Base-by-base conservation (phyloP, 352 stramenopile genomes). In the Pythium sp. region DNA sequence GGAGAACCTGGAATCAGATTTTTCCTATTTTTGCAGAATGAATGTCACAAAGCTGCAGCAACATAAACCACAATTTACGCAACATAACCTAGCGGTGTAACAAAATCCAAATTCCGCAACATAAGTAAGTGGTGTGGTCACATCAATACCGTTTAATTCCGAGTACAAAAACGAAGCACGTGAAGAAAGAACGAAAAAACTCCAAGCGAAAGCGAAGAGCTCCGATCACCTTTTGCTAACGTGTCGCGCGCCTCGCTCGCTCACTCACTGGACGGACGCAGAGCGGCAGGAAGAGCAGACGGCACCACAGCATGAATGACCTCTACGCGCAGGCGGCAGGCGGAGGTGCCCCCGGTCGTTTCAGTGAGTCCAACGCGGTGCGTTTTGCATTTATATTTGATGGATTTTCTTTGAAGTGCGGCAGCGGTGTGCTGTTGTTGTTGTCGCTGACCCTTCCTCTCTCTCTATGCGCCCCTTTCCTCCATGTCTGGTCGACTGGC, bases 291-390 rank as follows among this genome's bases (percentile, higher is more conserved):
- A 64, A 20, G 24, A 64, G 41, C 59, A 14, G 36, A 28, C 22
- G 9, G 22, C 26, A 57, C 18, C 41, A 15, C 14, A 57, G 20
- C 43, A 65, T 56, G 41, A 47, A 55, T 12, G 43, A 20, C 28
- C 34, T 53, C 47, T 67, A 67, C 61, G 30, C 49, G 32, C 61
- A 59, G 36, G 46, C 41, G n/a, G 30, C 22, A 18, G 60, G 46
- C n/a, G 43, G 41, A n/a, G 60, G 41, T 14, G 60, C 46, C 7
- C 47, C 61, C 5, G 26, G 47, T 26, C 61, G 32, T 36, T 67
- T 67, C 32, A 59, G 61, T 36, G 58, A 54, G 38, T 38, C 41
- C 38, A 64, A 54, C 43, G 58, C 58, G 58, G 58, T 64, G 58
- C 58, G 58, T 64, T 36, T 26, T 47, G 56, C 30, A 7, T 46